Evolutionary conservation across 1,284 basidiomycete species (phyloP), one percentile per base, ranked within the genome.

Genomic region (Tilletia horrida): DNA sequence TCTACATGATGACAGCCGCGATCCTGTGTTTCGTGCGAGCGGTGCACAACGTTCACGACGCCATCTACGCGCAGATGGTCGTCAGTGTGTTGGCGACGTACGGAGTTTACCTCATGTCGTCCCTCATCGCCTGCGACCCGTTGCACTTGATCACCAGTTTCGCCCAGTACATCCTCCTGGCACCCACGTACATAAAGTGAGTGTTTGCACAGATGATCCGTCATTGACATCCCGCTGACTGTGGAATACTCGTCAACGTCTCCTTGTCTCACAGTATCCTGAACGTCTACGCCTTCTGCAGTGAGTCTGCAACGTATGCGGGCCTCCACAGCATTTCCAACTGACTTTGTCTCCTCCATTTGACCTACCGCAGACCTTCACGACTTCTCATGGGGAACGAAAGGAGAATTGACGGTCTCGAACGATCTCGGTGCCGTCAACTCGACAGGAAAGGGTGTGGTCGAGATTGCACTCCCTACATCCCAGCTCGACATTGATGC

Each of bases 101-200:
- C 77, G 93, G 93, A 8, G 76, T 80, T 2, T 81, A 79, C 61
- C 50, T 82, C 65, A 76, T 77, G 16, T 66, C 67, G 50, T 91
- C 91, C 75, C 72, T 96, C n/a, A 83, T 97, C 18, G 91, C 93
- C 0, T 88, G 91, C 75, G 90, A 94, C 77, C 92, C 92, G 2
- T 91, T 91, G 88, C 93, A 95, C 78, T 88, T 96, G 83, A 66
- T 96, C 78, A 96, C 94, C 0, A 91, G 90, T n/a, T 95, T 96
- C 83, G 50, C 93, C 16, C 94, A 97, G 82, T 97, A 97, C 79
- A 84, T 94, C 25, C 85, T 97, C 65, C 88, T 95, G 85, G 90
- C 91, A 0, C 94, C 95, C 3, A 92, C 92, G 0, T 97, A 94
- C 77, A 88, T 94, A 82, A 93, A 76, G 55, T 59, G 55, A 79